These are phyloP conservation scores for Sporothrix sp. DNA, from an alignment of 2,329 filamentous ascomycete genomes.

Conservation along the genomic window DNA sequence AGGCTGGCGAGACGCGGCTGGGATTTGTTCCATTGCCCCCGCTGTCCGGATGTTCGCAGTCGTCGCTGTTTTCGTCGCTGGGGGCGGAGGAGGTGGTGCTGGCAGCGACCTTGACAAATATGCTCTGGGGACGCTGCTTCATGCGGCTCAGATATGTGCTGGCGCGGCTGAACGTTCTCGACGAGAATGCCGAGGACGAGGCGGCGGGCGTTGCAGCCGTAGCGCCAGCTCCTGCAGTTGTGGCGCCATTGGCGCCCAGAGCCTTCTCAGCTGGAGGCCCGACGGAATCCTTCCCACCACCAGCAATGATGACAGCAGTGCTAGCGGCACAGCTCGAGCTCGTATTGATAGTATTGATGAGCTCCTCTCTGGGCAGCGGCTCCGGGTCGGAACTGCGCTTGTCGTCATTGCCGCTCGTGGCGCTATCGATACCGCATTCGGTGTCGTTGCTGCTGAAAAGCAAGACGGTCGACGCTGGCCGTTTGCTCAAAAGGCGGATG, in stretches of 20 bases:
- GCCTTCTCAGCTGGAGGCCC: not conserved
- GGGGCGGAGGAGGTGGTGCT: slow-evolving; percentile 5
- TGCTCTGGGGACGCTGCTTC: slow-evolving; percentile 36
- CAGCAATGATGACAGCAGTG: no score
- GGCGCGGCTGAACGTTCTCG: slow-evolving; percentile 34
- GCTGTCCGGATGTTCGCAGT: not conserved
- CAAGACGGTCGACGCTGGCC: slow-evolving; percentile 2
- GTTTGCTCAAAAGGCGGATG: slow-evolving; percentile 11
- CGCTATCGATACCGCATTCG: not conserved
- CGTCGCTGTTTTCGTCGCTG: not conserved
- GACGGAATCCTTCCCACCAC: not conserved
- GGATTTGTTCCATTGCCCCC: not conserved
- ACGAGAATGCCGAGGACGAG: slow-evolving; percentile 18
- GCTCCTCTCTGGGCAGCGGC: not conserved
- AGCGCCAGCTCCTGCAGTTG: not conserved
- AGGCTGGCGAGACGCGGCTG: not conserved
- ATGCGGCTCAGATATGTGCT: slow-evolving; percentile 43
- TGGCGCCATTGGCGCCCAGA: slow-evolving; percentile 2
- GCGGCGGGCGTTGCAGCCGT: not conserved
- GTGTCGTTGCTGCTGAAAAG: not conserved
- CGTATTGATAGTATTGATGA: not conserved
- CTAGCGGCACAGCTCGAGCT: slow-evolving; percentile 13
- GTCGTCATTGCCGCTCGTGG: not conserved
- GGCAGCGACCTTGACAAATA: slow-evolving; percentile 31
- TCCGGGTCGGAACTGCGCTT: slow-evolving; percentile 18